Evolutionary conservation across 768 basidiomycete genomes (phyloP), one percentile per base, ranked within the genome.

Genomic region (Tricholoma hemisulphureum): DNA sequence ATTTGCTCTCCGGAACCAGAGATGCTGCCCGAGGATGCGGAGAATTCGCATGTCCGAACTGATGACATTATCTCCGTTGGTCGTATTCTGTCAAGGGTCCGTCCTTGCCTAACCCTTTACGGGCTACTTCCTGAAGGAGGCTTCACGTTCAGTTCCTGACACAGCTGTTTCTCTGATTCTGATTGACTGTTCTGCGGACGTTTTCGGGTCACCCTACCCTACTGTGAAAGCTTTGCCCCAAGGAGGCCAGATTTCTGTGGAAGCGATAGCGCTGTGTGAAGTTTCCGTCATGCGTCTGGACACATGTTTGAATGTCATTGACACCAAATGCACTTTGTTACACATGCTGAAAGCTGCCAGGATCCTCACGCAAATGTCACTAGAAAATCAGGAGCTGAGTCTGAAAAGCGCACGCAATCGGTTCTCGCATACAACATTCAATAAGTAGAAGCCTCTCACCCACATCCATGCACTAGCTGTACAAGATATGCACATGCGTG

Each of bases 401-500:
- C n/a, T n/a, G n/a, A n/a, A n/a, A n/a, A n/a, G n/a, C n/a, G n/a
- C n/a, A n/a, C n/a, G n/a, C n/a, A n/a, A n/a, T n/a, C n/a, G n/a
- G n/a, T n/a, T n/a, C n/a, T n/a, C n/a, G n/a, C n/a, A n/a, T n/a
- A n/a, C n/a, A n/a, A n/a, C n/a, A n/a, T n/a, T n/a, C n/a, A n/a
- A n/a, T n/a, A n/a, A n/a, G n/a, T n/a, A n/a, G n/a, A n/a, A n/a
- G n/a, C n/a, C n/a, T n/a, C n/a, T n/a, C n/a, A n/a, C n/a, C n/a
- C n/a, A n/a, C n/a, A n/a, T n/a, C n/a, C n/a, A n/a, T n/a, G n/a
- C n/a, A n/a, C 37, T 6, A 18, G 11, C n/a, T 52, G 35, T 53
- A 53, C 52, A 29, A 41, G 53, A 39, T 41, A 53, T n/a, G n/a
- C 24, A 53, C 46, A 48, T 48, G 16, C 26, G 41, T 21, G 24